Conservation (phyloP, 2,329 filamentous ascomycete genomes). For the Penicillium sp. region DNA sequence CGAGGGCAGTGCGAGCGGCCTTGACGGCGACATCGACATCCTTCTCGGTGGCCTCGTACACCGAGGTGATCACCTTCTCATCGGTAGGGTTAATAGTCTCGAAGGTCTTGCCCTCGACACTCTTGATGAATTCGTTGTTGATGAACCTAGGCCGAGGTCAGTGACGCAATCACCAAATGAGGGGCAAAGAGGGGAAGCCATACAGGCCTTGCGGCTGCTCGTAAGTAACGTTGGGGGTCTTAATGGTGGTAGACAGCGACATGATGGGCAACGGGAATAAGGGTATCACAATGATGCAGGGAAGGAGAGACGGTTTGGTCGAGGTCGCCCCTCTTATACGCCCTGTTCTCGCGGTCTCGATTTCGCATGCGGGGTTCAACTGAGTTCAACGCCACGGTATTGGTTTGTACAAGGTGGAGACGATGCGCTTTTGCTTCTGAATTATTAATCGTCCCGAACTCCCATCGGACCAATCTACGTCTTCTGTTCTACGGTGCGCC, state of each 20-base stretch:
- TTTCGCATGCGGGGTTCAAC: slow-evolving; percentile 7
- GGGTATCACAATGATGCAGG: slow-evolving; percentile 8
- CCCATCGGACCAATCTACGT: too few relatives aligned
- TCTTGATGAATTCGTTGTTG: slow-evolving; percentile 58
- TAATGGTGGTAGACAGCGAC: slow-evolving; percentile 37
- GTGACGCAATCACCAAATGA: not conserved
- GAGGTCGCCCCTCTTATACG: slow-evolving; percentile 5
- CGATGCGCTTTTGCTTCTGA: too few relatives aligned
- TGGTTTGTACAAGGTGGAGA: too few relatives aligned
- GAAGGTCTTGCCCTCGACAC: slow-evolving; percentile 81
- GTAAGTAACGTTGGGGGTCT: slow-evolving; percentile 38
- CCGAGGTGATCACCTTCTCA: slow-evolving; percentile 76
- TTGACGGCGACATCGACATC: slow-evolving; percentile 67
- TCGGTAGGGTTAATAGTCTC: slow-evolving; percentile 85
- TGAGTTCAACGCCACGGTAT: not conserved
- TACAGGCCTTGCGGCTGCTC: slow-evolving; percentile 41
- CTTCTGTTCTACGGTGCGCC: too few relatives aligned
- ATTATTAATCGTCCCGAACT: too few relatives aligned
- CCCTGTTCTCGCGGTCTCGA: not conserved
- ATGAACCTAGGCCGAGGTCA: slow-evolving; percentile 45
- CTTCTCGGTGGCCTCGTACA: slow-evolving; percentile 82
- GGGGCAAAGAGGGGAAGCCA: slow-evolving; percentile 5
- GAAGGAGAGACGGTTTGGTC: not conserved
- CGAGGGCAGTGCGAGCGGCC: slow-evolving; percentile 79
- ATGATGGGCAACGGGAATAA: slow-evolving; percentile 24